Evolutionary conservation across 169 alveolate species (phyloP).

Genomic region (Pseudocohnilembus persalinus): DNA sequence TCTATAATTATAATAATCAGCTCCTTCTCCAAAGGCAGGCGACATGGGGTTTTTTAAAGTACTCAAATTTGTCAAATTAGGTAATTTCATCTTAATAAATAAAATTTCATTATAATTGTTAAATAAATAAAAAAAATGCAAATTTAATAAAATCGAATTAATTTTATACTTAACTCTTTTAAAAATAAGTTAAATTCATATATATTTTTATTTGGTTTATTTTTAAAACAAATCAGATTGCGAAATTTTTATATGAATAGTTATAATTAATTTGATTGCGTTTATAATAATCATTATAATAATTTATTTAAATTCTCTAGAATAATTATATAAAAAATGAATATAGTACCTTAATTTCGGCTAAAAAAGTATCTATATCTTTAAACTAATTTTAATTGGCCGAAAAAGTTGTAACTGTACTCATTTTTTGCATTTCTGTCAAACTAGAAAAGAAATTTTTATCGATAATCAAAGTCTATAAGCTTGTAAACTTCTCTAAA

Average conservation of each 20-base stretch:
- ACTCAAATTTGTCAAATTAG: slow-evolving; percentile 16
- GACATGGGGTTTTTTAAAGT: slow-evolving; percentile 16
- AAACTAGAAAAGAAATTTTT: slow-evolving; percentile 1
- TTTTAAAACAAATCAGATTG: too few relatives aligned
- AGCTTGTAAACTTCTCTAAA: slow-evolving; percentile 10
- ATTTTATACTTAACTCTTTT: too few relatives aligned
- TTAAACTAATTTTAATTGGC: not conserved
- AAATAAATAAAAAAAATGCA: too few relatives aligned
- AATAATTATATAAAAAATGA: too few relatives aligned
- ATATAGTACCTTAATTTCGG: not conserved
- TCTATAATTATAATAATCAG: not conserved
- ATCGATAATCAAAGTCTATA: slow-evolving; percentile 12
- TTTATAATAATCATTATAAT: too few relatives aligned
- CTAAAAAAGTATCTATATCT: slow-evolving; percentile 9
- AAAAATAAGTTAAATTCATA: too few relatives aligned
- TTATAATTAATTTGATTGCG: too few relatives aligned
- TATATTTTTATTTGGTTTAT: too few relatives aligned
- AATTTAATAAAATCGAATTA: too few relatives aligned
- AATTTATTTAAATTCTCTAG: too few relatives aligned
- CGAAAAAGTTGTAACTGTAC: not conserved
- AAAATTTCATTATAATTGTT: not conserved
- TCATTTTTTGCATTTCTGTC: not conserved
- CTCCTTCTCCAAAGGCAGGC: slow-evolving; percentile 4
- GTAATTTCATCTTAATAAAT: slow-evolving; percentile 3
- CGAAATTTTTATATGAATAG: too few relatives aligned